phyloP scores from a whole-genome alignment of 2,329 filamentous ascomycete species.

The Teratosphaeria epicoccoides region DNA sequence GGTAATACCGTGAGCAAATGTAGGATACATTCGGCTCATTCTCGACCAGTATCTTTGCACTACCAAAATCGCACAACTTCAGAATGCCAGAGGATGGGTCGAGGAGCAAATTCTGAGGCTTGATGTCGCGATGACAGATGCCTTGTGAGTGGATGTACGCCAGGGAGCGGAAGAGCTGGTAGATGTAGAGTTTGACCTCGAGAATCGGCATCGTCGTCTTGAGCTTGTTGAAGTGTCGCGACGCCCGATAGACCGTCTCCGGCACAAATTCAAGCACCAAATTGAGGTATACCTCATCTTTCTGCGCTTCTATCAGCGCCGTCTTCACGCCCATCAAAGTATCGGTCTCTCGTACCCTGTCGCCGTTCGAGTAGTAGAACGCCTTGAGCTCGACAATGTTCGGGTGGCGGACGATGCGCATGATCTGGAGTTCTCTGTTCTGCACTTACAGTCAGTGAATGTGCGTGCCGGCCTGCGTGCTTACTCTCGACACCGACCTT shows the following conservation, averaged over 20 bases:
- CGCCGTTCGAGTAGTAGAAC: slow-evolving; percentile 98
- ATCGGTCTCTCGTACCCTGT: slow-evolving; percentile 55
- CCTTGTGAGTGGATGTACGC: slow-evolving; percentile 99
- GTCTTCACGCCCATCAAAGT: slow-evolving; percentile 27
- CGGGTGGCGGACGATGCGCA: slow-evolving; percentile 96
- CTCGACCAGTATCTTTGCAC: slow-evolving; percentile 95
- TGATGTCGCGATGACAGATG: slow-evolving; percentile 98
- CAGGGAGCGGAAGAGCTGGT: slow-evolving; percentile 95
- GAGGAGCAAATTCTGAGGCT: slow-evolving; percentile 92
- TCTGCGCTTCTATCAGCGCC: slow-evolving; percentile 29
- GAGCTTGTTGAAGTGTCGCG: slow-evolving; percentile 99
- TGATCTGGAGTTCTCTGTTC: slow-evolving; percentile 99
- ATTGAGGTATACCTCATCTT: slow-evolving; percentile 98
- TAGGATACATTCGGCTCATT: slow-evolving; percentile 99
- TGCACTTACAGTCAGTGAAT: slow-evolving; percentile 34
- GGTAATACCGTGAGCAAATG: slow-evolving; percentile 98
- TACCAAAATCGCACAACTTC: slow-evolving; percentile 98
- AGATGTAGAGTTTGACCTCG: slow-evolving; percentile 98
- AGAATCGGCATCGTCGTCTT: slow-evolving; percentile 99
- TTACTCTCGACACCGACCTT: slow-evolving; percentile 54
- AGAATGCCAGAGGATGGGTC: slow-evolving; percentile 84
- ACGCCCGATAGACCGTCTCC: slow-evolving; percentile 95
- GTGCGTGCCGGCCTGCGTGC: slow-evolving; percentile 1
- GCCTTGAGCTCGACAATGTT: slow-evolving; percentile 99
- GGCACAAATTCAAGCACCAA: slow-evolving; percentile 96